Conservation (phyloP, 169 alveolate genomes). For the Eimeria acervulina region DNA sequence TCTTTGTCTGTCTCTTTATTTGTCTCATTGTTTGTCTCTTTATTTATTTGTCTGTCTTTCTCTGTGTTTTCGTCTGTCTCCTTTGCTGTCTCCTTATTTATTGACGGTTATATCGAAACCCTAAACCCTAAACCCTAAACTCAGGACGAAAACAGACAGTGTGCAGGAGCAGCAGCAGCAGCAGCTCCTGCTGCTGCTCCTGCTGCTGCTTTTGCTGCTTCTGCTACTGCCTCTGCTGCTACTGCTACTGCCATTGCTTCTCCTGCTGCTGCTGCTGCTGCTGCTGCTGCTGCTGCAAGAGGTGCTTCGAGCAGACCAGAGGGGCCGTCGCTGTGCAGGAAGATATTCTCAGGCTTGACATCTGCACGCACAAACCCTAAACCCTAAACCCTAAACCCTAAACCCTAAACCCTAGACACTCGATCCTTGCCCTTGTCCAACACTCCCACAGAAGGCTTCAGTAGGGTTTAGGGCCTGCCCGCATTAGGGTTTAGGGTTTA, state of each 20-base stretch:
- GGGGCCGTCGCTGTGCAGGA: neutral
- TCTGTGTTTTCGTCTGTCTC: neutral
- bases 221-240: too few species aligned
- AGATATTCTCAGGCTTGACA: constrained; percentile 60
- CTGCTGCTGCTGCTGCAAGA: too few species aligned
- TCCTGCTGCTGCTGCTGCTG: too few species aligned
- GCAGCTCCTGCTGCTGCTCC: too few species aligned
- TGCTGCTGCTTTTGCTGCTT: too few species aligned
- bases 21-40: too few species aligned
- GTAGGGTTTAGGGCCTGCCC: neutral
- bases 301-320: constrained; percentile 6
- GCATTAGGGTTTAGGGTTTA: neutral
- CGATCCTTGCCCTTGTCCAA: too few species aligned
- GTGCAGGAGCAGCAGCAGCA: too few species aligned
- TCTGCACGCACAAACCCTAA: constrained; percentile 46
- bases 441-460: neutral
- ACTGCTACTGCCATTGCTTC: too few species aligned
- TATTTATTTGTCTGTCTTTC: too few species aligned
- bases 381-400: constrained; percentile 57
- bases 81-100: neutral
- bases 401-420: neutral
- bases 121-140: constrained; percentile 32
- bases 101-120: too few species aligned
- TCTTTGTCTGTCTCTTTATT: too few species aligned
- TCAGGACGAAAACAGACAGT: neutral